Base-by-base conservation (phyloP, 805 yeast genomes). In the Hanseniaspora jakobsenii region DNA sequence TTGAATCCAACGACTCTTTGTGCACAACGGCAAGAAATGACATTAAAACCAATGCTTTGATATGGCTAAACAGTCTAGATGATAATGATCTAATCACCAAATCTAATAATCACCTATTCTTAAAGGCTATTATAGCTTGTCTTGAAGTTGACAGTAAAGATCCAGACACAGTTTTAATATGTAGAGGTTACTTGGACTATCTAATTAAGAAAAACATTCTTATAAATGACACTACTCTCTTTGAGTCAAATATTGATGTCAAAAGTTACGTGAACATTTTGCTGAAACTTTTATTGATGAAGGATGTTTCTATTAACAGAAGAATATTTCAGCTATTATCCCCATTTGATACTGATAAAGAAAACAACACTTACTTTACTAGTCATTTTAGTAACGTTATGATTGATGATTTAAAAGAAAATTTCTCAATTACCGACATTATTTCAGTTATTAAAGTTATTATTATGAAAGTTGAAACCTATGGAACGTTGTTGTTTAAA, bases 221-320 rank as follows among this genome's bases (percentile, higher is more conserved):
- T 1, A 60, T 74, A 1, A 53, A 61, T 0, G 62, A 66, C 5
- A 94, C 85, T 53, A 70, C 72, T 38, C 28, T 31, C 5, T 42
- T 29, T 16, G 22, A n/a, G n/a, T n/a, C n/a, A n/a, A n/a, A n/a
- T n/a, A n/a, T n/a, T n/a, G n/a, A n/a, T n/a, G n/a, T n/a, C n/a
- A n/a, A n/a, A n/a, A n/a, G n/a, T n/a, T n/a, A n/a, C n/a, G n/a
- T 3, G 17, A 71, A 73, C 49, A 53, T 71, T 24, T 61, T 86
- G 30, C 58, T 85, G 14, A 65, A 78, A 60, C 66, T 76, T 8
- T 78, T 91, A 2, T 64, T 85, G 35, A 75, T 80, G 36, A 78
- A 78, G 52, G 99, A 91, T 60, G 85, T 91, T 95, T 85, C 96
- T 7, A 69, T 91, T 48, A 91, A 91, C 59, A 71, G 98, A 60